These are phyloP conservation scores for Talaromyces sp. DNA, from an alignment of 2,329 filamentous ascomycete genomes.

Conservation along the genomic window DNA sequence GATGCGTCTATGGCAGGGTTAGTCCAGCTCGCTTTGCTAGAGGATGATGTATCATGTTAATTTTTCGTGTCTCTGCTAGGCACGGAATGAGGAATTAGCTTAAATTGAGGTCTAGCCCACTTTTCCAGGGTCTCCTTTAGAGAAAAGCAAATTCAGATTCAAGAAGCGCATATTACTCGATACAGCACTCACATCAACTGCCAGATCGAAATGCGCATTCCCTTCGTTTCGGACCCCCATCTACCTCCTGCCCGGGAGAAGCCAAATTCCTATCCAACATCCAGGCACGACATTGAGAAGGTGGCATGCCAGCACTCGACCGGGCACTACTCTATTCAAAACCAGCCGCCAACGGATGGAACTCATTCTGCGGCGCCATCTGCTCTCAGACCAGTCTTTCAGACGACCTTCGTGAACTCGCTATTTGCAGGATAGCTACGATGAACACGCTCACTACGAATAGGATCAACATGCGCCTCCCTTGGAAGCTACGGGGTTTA, in stretches of 20 bases:
- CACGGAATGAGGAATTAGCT: background rate
- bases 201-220: conserved; percentile 35
- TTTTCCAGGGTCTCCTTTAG: background rate
- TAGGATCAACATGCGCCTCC: conserved; percentile 57
- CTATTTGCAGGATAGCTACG: conserved; percentile 76
- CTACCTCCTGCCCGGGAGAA: conserved; percentile 24
- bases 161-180: background rate
- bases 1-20: background rate
- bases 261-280: conserved; percentile 61
- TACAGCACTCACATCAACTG: background rate
- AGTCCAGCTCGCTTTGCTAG: background rate
- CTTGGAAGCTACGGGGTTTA: background rate
- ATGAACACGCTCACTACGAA: conserved; percentile 81
- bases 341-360: conserved; percentile 69
- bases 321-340: conserved; percentile 72
- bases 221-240: conserved; percentile 34
- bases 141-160: too few relatives aligned
- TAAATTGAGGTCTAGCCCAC: background rate
- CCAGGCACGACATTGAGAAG: conserved; percentile 62
- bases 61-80: background rate
- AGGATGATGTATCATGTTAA: background rate
- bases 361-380: conserved; percentile 56
- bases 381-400: conserved; percentile 52
- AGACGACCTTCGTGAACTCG: conserved; percentile 64
- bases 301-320: conserved; percentile 72